Evolutionary conservation across 768 basidiomycete species (phyloP).

Genomic region (Mycena galericulata): DNA sequence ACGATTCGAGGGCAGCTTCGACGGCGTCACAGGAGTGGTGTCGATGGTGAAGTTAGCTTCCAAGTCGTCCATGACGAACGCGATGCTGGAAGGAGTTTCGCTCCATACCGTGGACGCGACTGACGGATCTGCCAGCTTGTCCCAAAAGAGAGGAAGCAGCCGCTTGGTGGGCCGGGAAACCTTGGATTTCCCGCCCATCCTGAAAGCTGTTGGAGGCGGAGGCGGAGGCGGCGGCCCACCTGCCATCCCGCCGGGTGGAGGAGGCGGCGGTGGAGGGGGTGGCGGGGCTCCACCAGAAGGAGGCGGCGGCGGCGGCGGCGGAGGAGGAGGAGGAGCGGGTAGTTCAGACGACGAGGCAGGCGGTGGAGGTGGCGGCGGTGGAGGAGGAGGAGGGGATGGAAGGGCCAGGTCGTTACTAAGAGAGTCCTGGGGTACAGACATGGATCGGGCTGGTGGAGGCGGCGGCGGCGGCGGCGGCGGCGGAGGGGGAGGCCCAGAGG

Average conservation of each 20-base stretch:
- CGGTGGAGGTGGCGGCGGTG: slow-evolving; percentile 33
- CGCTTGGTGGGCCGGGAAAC: slow-evolving; percentile 62
- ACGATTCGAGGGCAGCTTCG: slow-evolving; percentile 52
- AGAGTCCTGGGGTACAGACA: slow-evolving; percentile 24
- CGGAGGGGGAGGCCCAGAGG: slow-evolving; percentile 31
- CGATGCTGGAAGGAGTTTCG: slow-evolving; percentile 56
- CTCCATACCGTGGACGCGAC: slow-evolving; percentile 76
- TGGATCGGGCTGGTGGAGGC: slow-evolving; percentile 28
- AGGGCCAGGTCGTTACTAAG: slow-evolving; percentile 19
- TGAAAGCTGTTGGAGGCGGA: slow-evolving; percentile 47
- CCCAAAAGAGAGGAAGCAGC: slow-evolving; percentile 93
- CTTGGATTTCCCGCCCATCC: slow-evolving; percentile 46
- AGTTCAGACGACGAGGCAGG: slow-evolving; percentile 43
- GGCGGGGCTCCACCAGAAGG: slow-evolving; percentile 37
- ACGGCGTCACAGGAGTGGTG: slow-evolving; percentile 53
- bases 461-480: slow-evolving; percentile 42
- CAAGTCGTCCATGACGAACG: slow-evolving; percentile 76
- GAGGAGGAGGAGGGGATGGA: slow-evolving; percentile 40
- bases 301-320: slow-evolving; percentile 49
- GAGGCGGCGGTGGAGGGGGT: slow-evolving; percentile 56
- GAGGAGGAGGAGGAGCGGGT: slow-evolving; percentile 49
- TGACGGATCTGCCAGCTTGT: slow-evolving; percentile 68
- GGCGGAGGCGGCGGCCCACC: slow-evolving; percentile 42
- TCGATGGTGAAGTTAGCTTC: slow-evolving; percentile 80
- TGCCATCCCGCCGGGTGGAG: slow-evolving; percentile 18